Percentiles rank a stretch among this genome's conserved stretches.
These are phyloP conservation scores for Penicillium occitanis DNA, from an alignment of 2,329 filamentous ascomycete species.

Conservation along the genomic window DNA sequence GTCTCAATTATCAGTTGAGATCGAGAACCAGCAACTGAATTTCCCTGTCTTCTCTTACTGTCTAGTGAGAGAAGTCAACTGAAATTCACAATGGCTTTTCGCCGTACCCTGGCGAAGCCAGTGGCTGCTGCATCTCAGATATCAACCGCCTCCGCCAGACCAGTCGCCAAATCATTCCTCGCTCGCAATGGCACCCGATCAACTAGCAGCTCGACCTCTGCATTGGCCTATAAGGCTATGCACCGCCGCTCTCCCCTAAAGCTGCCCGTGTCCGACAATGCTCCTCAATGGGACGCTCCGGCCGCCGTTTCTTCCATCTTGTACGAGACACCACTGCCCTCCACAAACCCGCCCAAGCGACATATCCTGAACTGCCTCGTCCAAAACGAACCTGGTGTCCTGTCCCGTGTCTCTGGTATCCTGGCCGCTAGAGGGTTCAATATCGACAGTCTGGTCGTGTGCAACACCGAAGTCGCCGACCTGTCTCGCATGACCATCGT, in stretches of 20 bases:
- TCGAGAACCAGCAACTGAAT: conserved; percentile 12
- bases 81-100: conserved; percentile 38
- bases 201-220: conserved; percentile 72
- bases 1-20: conserved; percentile 17
- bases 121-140: conserved; percentile 23
- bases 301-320: conserved; percentile 97
- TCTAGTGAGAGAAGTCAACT: neutral
- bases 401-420: conserved; percentile 95
- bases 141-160: conserved; percentile 28
- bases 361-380: conserved; percentile 98
- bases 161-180: neutral
- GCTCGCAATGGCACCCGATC: conserved; percentile 26
- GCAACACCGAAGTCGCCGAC: conserved; percentile 95
- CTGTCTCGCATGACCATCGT: conserved; percentile 99
- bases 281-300: conserved; percentile 81
- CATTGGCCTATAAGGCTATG: conserved; percentile 94
- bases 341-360: conserved; percentile 79
- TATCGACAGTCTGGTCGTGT: conserved; percentile 97
- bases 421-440: conserved; percentile 96
- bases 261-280: conserved; percentile 72
- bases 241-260: conserved; percentile 85
- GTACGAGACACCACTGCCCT: conserved; percentile 92
- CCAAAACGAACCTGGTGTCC: conserved; percentile 96
- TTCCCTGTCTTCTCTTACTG: conserved; percentile 12
- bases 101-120: conserved; percentile 38